phyloP scores from a whole-genome alignment of 148 eudicot species.

The Heliosperma pusillum region DNA sequence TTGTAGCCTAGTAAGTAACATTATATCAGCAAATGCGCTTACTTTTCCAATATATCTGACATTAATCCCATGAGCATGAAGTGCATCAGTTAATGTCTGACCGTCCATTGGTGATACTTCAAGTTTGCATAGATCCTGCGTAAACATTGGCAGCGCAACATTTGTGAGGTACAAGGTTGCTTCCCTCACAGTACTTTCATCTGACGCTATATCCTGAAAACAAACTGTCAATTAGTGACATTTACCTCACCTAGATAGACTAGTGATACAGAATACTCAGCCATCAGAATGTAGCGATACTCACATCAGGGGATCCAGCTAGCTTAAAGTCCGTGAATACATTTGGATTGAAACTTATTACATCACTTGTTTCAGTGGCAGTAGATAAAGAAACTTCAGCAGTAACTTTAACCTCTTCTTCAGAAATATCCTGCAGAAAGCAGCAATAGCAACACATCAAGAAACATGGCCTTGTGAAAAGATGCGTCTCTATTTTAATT shows the following conservation, averaged over 20 bases:
- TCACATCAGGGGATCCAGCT: constrained; percentile 78
- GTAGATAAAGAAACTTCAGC: constrained; percentile 34
- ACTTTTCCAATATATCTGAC: constrained; percentile 94
- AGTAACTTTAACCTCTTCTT: constrained; percentile 31
- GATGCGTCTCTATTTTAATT: neutral
- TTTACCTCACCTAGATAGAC: neutral
- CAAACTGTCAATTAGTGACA: constrained; percentile 9
- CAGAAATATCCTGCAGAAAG: constrained; percentile 34
- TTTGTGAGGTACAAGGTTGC: constrained; percentile 64
- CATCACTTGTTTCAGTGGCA: constrained; percentile 34
- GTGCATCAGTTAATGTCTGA: constrained; percentile 97
- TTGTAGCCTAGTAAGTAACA: neutral
- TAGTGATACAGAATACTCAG: neutral
- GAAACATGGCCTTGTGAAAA: neutral
- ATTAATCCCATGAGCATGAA: constrained; percentile 96
- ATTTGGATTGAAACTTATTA: constrained; percentile 77
- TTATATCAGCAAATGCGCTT: constrained; percentile 22
- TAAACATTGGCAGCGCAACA: constrained; percentile 68
- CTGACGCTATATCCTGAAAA: constrained; percentile 79
- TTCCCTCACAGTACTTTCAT: constrained; percentile 85
- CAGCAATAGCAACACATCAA: neutral
- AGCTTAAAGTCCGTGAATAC: constrained; percentile 87
- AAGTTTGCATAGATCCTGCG: constrained; percentile 84
- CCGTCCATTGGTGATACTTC: constrained; percentile 99
- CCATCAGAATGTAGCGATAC: constrained; percentile 9